Evolutionary conservation across 2,329 filamentous ascomycete species (phyloP), one percentile per base, ranked within the genome.

Genomic region (Graphilbum sp.): DNA sequence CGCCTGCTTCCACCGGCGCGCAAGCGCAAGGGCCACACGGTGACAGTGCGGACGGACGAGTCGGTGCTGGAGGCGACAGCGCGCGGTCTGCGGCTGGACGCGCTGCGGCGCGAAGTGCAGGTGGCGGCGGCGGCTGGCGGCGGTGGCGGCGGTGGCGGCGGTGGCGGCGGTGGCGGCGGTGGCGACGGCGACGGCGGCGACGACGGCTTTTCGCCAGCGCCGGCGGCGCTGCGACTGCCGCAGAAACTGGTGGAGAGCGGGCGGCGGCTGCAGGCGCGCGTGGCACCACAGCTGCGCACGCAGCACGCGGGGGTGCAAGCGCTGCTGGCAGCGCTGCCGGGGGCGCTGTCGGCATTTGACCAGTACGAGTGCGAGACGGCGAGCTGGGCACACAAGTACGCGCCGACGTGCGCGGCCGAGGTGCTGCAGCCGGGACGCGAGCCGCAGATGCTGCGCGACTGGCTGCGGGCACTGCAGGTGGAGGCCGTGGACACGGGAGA

Each of bases 331-430:
- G 63, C 66, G 0, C 64, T 95, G 24, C 58, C 64, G 33, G 65
- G 63, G 1, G 65, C 65, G 0, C 62, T 87, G 12, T 87, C 82
- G 5, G 76, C 87, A 1, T 95, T 87, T 50, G 90, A 98, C 53
- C 69, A 62, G 44, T 81, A 77, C 9, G 69, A 67, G 36, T 93
- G 81, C 47, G 88, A 96, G 51, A 64, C 63, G 2, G 58, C 68
- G 21, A 58, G 73, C 9, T 98, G 90, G 90, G 55, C 66, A 2
- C 78, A 88, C 31, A 95, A 96, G 50, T 94, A 96, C 57, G 73
- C 81, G 0, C 90, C 90, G 0, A 58, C 55, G 20, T 63, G 59
- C 27, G 75, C 84, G 3, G 62, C 62, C 4, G 75, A 88, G 41
- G 76, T 96, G 1, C 62, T 98, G 11, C 87, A 95, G 50, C 54